Evolutionary conservation across 2,329 filamentous ascomycete genomes (phyloP).

Genomic region (Tolypocladium cylindrosporum): DNA sequence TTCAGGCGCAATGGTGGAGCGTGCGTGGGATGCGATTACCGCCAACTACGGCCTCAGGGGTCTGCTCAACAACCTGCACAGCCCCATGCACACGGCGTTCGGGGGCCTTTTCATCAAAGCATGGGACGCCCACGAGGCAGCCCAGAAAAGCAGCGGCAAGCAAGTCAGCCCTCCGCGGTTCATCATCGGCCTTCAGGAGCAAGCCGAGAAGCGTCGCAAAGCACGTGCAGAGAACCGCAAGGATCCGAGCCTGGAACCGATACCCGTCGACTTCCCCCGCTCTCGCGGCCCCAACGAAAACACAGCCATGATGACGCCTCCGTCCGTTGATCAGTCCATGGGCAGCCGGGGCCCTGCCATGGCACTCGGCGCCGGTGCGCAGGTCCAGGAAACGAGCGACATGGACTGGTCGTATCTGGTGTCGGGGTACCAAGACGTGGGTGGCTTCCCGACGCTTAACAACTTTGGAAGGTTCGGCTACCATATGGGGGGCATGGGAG

Average conservation of each 20-base stretch:
- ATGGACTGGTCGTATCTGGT: constrained; percentile 42
- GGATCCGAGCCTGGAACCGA: constrained; percentile 10
- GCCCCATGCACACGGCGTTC: constrained; percentile 48
- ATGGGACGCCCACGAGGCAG: constrained; percentile 47
- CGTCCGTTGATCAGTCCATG: constrained; percentile 6
- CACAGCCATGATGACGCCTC: constrained; percentile 22
- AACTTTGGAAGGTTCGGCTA: constrained; percentile 13
- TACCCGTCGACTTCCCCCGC: constrained; percentile 15
- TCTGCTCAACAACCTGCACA: constrained; percentile 37
- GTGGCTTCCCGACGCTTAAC: constrained; percentile 19
- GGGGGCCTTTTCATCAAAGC: constrained; percentile 49
- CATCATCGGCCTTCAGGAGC: constrained; percentile 36
- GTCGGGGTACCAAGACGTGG: constrained; percentile 27
- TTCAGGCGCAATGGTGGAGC: constrained; percentile 45
- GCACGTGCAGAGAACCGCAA: constrained; percentile 18
- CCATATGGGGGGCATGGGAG: constrained; percentile 8
- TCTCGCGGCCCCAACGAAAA: constrained; percentile 10
- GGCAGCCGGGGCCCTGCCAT: constrained; percentile 7
- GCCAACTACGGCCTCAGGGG: constrained; percentile 44
- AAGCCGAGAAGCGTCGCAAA: constrained; percentile 24
- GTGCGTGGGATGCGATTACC: constrained; percentile 47
- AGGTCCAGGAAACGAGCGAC: constrained; percentile 20
- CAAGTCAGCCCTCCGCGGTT: constrained; percentile 33
- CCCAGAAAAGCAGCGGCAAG: constrained; percentile 33
- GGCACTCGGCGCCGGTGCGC: constrained; percentile 4